Evolutionary conservation across 2,329 filamentous ascomycete species (phyloP).

Genomic region (Monilinia fructicola): DNA sequence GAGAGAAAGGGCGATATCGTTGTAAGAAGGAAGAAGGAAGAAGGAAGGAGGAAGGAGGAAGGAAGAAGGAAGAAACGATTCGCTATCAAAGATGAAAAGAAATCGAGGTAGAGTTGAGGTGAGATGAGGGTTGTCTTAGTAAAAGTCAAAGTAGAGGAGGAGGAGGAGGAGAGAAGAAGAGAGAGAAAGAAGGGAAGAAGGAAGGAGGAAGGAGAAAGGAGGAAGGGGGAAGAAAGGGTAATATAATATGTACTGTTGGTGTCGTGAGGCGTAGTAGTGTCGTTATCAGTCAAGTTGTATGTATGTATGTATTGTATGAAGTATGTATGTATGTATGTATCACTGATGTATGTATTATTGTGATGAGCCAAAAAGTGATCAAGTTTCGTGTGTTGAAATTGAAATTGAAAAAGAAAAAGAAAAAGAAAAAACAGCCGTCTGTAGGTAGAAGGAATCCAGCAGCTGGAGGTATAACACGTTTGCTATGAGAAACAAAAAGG

Average conservation of each 20-base stretch:
- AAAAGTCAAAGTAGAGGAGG: background rate
- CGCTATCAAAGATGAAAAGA: background rate
- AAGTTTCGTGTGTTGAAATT: too few species aligned
- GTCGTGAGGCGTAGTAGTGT: too few species aligned
- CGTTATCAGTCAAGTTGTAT: background rate
- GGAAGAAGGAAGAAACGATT: background rate
- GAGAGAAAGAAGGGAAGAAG: background rate
- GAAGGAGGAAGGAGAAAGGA: background rate
- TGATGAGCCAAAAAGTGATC: too few species aligned
- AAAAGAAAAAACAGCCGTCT: too few species aligned
- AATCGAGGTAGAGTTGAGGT: background rate
- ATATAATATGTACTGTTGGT: background rate
- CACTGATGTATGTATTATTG: too few species aligned
- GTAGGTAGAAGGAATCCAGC: too few species aligned
- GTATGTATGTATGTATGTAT: too few species aligned
- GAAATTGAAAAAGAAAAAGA: too few species aligned
- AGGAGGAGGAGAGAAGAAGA: background rate
- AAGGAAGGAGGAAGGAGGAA: background rate
- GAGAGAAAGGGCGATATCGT: background rate
- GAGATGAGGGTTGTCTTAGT: background rate
- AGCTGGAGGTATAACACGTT: too few species aligned
- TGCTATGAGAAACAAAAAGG: too few species aligned
- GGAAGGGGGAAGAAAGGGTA: too few species aligned
- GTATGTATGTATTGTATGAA: too few species aligned
- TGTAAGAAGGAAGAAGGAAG: background rate